Base-by-base conservation (phyloP, 1,139 yeast species). In the Lodderomyces oxycetoniae region DNA sequence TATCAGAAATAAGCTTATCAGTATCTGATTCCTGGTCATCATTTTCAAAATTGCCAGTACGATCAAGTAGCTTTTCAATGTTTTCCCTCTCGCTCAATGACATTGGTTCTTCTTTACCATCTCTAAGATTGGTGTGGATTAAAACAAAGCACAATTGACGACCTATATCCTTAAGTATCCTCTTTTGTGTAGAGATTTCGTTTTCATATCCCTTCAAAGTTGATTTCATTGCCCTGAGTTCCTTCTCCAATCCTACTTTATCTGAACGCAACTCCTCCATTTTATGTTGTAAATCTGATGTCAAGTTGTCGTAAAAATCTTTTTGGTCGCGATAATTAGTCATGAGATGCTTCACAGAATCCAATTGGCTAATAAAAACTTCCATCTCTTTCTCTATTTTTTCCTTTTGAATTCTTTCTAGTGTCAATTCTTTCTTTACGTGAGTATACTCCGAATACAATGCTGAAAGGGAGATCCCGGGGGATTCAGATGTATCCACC, bases 91-190 rank as follows among this genome's bases (percentile, higher is more conserved):
- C 94, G 19, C 68, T 66, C 1, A 71, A 59, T 7, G 78, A 63
- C 23, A 85, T 61, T 4, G 88, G 84, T 24, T 73, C 73, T 24
- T 66, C 71, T 25, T 69, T 59, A 19, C 59, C 59, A 17, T 71
- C 74, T 31, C 78, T 67, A 9, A 77, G 64, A 36, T 81, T 74
- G 5, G 80, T 67, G 49, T 86, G 89, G 9, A 82, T 73, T 33
- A 89, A 65, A 32, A 87, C 67, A 37, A 71, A 73, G 45, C 86
- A 86, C 12, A 91, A 72, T 53, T 91, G 97, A 28, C 81, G 74
- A 6, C 93, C 85, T 26, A 88, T 63, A 48, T 89, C 96, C 24
- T 69, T 61, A 34, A 81, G 74, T 44, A 83, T 77, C 43, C 71
- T 74, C 37, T 68, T 67, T 50, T 78, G 55, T 3, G 69, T 58